Evolutionary conservation across 306 rosid species (phyloP), one percentile per base, ranked within the genome.

Genomic region (Trifolium fragiferum): DNA sequence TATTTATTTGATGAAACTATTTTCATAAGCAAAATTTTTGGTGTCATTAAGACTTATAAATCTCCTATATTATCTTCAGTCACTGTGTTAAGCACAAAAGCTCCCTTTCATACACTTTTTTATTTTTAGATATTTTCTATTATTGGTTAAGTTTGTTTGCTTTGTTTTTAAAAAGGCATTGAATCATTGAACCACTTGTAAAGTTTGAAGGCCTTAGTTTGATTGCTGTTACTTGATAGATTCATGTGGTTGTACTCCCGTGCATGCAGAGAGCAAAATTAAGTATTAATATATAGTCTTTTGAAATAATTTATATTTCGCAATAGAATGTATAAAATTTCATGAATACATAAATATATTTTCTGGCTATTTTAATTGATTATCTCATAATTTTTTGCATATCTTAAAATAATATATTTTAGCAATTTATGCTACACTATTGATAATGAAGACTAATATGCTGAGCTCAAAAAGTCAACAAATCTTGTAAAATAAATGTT

Each of bases 1-100:
- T 33, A 44, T 65, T 55, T 58, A 65, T 51, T 35, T 73, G 71
- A 74, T 58, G 59, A 47, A 33, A 32, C 47, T 74, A 46, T 67
- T 18, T 47, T 33, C 21, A 30, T 49, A 21, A 25, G 60, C 74
- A 41, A 47, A 14, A 58, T 25, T 12, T 66, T 8, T 58, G 57
- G 21, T 79, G 49, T 18, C 70, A 40, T 47, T 53, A 51, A 51
- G 11, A 51, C n/a, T 30, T 30, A 30, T 23, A 10, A 10, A 21
- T 30, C 37, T 61, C 72, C 15, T 33, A 72, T 66, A 35, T 66
- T 67, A 15, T 37, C 12, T 33, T 11, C 25, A 21, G 67, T 60
- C 27, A 21, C 35, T 70, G 53, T 14, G 14, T 6, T 23, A 13
- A 57, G 63, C n/a, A 27, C 76, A 74, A 60, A 60, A 68, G 8